Percentiles rank a stretch among this genome's conserved stretches.
These are phyloP conservation scores for Pseudomassariella vexata DNA, from an alignment of 2,329 filamentous ascomycete species.

Conservation along the genomic window DNA sequence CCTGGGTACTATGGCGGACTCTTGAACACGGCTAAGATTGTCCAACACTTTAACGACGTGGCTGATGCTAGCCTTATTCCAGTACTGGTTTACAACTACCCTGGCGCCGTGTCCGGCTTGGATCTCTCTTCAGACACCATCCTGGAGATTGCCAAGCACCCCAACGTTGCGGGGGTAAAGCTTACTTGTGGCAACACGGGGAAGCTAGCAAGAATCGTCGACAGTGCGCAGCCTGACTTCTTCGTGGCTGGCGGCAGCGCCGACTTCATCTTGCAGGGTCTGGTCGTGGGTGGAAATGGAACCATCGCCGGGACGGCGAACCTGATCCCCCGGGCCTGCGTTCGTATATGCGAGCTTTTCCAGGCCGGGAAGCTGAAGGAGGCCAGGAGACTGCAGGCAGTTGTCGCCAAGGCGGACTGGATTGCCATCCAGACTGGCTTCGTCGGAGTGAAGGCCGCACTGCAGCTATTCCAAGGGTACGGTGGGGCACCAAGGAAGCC, in stretches of 20 bases:
- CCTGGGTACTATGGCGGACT: conserved; percentile 62
- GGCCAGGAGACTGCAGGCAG: conserved; percentile 27
- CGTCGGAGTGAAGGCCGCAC: conserved; percentile 37
- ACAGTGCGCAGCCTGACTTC: conserved; percentile 4
- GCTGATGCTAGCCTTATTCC: conserved; percentile 50
- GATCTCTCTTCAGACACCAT: conserved; percentile 52
- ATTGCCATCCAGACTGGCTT: conserved; percentile 36
- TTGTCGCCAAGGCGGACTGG: conserved; percentile 37
- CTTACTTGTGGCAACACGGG: conserved; percentile 52
- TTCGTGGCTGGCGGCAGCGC: conserved; percentile 16
- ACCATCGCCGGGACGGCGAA: conserved; percentile 68
- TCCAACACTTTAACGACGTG: conserved; percentile 55
- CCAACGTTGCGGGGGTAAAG: conserved; percentile 55
- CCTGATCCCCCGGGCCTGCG: conserved; percentile 59
- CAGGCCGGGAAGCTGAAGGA: conserved; percentile 38
- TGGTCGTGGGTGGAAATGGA: conserved; percentile 63
- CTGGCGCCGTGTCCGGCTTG: conserved; percentile 46
- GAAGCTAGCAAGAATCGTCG: conserved; percentile 34
- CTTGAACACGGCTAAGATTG: conserved; percentile 48
- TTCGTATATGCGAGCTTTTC: conserved; percentile 55
- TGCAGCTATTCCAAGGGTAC: conserved; percentile 30
- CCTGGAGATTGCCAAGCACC: conserved; percentile 40
- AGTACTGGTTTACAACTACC: conserved; percentile 59
- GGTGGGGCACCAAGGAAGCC: too few species aligned
- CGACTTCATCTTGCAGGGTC: conserved; percentile 65